Evolutionary conservation across 148 eudicot species (phyloP).

Genomic region (Diospyros kaki): DNA sequence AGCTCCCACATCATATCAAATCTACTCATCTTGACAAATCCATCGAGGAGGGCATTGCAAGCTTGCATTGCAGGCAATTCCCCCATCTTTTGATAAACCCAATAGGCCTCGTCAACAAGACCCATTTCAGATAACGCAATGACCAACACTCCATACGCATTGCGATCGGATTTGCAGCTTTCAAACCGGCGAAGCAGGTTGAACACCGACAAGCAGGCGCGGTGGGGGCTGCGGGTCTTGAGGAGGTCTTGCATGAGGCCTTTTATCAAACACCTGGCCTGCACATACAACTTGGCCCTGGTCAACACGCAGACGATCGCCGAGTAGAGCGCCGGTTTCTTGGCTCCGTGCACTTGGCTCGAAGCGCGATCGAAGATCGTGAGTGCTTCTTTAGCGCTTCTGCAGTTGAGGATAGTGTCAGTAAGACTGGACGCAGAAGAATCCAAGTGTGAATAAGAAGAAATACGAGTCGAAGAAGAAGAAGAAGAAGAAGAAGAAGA

Average conservation of each 20-base stretch:
- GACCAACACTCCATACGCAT: conserved; percentile 64
- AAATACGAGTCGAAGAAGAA: conserved; percentile 7
- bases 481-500: conserved; percentile 18
- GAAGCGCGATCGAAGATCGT: conserved; percentile 44
- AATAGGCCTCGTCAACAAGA: conserved; percentile 65
- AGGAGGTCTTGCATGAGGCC: conserved; percentile 49
- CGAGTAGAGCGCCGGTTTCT: conserved; percentile 45
- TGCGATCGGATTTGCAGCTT: conserved; percentile 13
- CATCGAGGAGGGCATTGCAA: conserved; percentile 62
- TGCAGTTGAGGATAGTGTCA: conserved; percentile 42
- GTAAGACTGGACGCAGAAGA: conserved; percentile 31
- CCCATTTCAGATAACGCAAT: conserved; percentile 63
- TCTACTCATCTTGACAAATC: conserved; percentile 52
- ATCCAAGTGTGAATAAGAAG: conserved; percentile 12
- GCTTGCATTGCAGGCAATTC: conserved; percentile 57
- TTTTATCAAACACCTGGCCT: conserved; percentile 80
- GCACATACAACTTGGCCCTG: conserved; percentile 38
- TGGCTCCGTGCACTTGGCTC: conserved; percentile 24
- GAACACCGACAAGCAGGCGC: conserved; percentile 48
- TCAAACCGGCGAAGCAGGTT: conserved; percentile 41
- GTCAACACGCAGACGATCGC: conserved; percentile 45
- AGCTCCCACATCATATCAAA: conserved; percentile 52
- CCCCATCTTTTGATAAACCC: conserved; percentile 54
- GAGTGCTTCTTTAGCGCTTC: conserved; percentile 49
- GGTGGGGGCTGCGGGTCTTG: conserved; percentile 34